Conservation (phyloP, 2,329 filamentous ascomycete genomes). For the Fusarium proliferatum region DNA sequence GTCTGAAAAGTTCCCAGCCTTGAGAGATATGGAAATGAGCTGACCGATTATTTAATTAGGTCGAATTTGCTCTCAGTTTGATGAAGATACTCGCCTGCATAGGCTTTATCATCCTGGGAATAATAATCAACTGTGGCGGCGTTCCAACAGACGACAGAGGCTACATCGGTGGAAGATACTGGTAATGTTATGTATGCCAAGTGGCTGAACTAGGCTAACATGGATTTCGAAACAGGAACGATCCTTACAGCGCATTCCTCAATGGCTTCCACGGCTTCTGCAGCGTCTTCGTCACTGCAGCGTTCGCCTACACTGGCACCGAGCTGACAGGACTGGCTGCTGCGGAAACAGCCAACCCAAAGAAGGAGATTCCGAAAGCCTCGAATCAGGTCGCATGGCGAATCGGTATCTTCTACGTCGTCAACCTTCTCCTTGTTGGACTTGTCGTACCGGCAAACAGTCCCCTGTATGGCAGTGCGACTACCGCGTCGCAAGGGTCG, state of each 20-base stretch:
- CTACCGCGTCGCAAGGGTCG: neutral
- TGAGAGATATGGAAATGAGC: neutral
- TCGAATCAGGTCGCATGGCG: neutral
- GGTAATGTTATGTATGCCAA: neutral
- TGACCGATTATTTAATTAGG: neutral
- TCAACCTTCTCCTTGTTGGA: neutral
- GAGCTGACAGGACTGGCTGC: neutral
- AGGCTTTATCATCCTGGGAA: neutral
- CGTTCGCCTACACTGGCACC: neutral
- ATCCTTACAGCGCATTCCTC: neutral
- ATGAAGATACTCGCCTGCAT: neutral
- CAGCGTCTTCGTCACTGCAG: neutral
- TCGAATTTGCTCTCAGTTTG: neutral
- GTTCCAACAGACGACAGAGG: neutral
- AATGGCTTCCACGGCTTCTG: neutral
- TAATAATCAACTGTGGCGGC: neutral
- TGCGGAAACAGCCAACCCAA: neutral
- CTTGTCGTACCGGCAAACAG: neutral
- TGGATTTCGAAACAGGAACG: neutral
- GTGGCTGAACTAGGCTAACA: neutral
- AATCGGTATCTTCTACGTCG: neutral
- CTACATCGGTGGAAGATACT: neutral
- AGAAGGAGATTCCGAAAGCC: neutral
- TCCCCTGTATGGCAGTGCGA: neutral
- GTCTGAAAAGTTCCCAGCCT: neutral